Conservation (phyloP, 345 rosid genomes). For the Nasturtium officinale region DNA sequence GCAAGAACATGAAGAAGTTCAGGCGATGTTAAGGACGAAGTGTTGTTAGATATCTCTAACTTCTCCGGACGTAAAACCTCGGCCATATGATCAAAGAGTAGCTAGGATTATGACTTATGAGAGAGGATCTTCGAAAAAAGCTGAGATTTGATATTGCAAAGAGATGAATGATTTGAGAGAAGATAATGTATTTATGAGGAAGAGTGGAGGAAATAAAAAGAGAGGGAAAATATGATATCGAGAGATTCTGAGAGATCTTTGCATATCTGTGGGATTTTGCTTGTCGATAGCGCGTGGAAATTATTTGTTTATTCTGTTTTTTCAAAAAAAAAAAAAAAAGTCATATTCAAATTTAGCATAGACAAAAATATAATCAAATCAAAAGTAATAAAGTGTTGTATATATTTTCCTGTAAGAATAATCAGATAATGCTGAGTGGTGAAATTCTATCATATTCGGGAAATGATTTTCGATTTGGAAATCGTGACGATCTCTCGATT, state of each 20-base stretch:
- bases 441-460: conserved; percentile 32
- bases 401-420: conserved; percentile 3
- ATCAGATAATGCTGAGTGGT: conserved; percentile 37
- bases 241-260: conserved; percentile 44
- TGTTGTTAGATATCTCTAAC: conserved; percentile 26
- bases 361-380: conserved; percentile 8
- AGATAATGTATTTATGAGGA: conserved; percentile 35
- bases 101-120: neutral
- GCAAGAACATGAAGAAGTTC: conserved; percentile 94
- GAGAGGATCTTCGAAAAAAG: neutral
- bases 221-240: conserved; percentile 33
- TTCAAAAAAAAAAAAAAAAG: no score
- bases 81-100: conserved; percentile 14
- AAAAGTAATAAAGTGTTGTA: neutral
- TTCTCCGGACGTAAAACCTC: conserved; percentile 44
- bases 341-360: conserved; percentile 32
- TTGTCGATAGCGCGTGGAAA: conserved; percentile 41
- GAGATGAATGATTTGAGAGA: conserved; percentile 15
- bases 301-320: conserved; percentile 37
- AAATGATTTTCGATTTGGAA: neutral
- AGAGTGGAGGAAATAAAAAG: conserved; percentile 5
- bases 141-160: neutral
- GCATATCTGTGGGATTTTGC: conserved; percentile 44
- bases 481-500: conserved; percentile 38
- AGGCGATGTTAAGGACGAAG: conserved; percentile 38